Percentiles rank a stretch among this genome's conserved stretches.
These are phyloP conservation scores for Aciculosporium take DNA, from an alignment of 2,329 filamentous ascomycete species.

Conservation along the genomic window DNA sequence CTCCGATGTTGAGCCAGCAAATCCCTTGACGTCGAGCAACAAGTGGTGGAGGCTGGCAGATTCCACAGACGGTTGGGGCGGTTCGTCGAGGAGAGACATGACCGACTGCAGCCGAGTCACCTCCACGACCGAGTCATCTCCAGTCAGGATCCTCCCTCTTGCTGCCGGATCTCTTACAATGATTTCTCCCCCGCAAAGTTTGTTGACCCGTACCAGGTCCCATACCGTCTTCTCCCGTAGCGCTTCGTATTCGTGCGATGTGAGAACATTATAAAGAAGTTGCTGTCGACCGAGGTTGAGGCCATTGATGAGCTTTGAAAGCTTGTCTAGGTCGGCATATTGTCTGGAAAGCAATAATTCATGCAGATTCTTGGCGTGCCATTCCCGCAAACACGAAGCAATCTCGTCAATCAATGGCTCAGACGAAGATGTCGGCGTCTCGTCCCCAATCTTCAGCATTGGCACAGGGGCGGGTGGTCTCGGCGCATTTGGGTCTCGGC, in stretches of 20 bases:
- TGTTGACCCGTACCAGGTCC: slow-evolving; percentile 89
- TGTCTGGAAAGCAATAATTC: slow-evolving; percentile 72
- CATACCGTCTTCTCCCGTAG: slow-evolving; percentile 86
- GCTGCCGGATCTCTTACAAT: slow-evolving; percentile 83
- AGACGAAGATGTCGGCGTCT: slow-evolving; percentile 75
- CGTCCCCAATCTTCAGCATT: slow-evolving; percentile 94
- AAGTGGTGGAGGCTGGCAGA: slow-evolving; percentile 65
- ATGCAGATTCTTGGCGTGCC: slow-evolving; percentile 95
- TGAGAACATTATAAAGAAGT: slow-evolving; percentile 87
- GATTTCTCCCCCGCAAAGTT: slow-evolving; percentile 81
- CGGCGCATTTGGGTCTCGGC: slow-evolving; percentile 50
- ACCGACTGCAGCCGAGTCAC: slow-evolving; percentile 83
- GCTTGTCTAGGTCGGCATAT: slow-evolving; percentile 66
- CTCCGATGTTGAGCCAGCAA: slow-evolving; percentile 63
- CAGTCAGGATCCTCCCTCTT: slow-evolving; percentile 73
- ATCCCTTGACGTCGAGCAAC: slow-evolving; percentile 69
- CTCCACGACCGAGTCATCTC: slow-evolving; percentile 84
- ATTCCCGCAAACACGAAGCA: slow-evolving; percentile 88
- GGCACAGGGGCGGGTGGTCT: slow-evolving; percentile 87
- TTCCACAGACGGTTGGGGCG: slow-evolving; percentile 54
- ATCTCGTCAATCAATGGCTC: slow-evolving; percentile 97
- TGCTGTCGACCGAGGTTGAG: slow-evolving; percentile 78
- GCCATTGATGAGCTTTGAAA: slow-evolving; percentile 67
- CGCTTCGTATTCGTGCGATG: slow-evolving; percentile 63
- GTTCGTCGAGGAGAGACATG: slow-evolving; percentile 84